Evolutionary conservation across 2,329 filamentous ascomycete species (phyloP).

Genomic region (Fusarium cyanostomum): DNA sequence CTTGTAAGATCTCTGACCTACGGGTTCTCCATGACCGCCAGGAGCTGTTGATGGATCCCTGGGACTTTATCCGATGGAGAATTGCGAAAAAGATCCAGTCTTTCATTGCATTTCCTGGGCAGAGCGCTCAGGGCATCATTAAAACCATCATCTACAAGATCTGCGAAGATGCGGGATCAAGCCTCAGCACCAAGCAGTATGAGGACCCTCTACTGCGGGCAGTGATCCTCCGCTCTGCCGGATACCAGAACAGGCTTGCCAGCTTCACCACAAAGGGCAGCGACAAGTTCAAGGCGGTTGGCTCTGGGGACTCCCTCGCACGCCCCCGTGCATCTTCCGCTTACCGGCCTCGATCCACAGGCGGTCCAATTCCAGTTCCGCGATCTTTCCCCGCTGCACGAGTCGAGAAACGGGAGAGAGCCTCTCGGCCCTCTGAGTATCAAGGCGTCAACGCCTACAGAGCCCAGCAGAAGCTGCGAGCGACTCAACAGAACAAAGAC

Average conservation of each 20-base stretch:
- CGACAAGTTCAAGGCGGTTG: constrained; percentile 1
- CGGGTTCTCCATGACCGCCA: constrained; percentile 35
- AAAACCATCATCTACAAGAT: constrained; percentile 13
- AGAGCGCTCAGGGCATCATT: constrained; percentile 12
- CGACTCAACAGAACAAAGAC: neutral
- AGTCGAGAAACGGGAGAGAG: constrained; percentile 8
- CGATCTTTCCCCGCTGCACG: neutral
- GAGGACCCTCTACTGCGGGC: constrained; percentile 43
- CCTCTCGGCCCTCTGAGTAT: constrained; percentile 25
- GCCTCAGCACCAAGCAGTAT: constrained; percentile 10
- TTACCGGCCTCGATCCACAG: neutral
- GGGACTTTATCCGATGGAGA: constrained; percentile 52
- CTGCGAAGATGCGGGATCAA: constrained; percentile 9
- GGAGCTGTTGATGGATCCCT: constrained; percentile 49
- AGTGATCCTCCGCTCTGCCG: constrained; percentile 44
- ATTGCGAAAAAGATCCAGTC: constrained; percentile 31
- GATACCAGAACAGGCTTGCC: constrained; percentile 26
- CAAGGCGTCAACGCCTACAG: constrained; percentile 43
- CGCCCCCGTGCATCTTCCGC: neutral
- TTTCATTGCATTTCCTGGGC: neutral
- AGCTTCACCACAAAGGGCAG: constrained; percentile 31
- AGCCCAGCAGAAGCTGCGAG: constrained; percentile 9
- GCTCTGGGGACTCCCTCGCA: neutral
- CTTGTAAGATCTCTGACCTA: constrained; percentile 48
- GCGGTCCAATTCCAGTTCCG: neutral